Evolutionary conservation across 352 stramenopile genomes (phyloP).

Genomic region (Phytophthora fragariae): DNA sequence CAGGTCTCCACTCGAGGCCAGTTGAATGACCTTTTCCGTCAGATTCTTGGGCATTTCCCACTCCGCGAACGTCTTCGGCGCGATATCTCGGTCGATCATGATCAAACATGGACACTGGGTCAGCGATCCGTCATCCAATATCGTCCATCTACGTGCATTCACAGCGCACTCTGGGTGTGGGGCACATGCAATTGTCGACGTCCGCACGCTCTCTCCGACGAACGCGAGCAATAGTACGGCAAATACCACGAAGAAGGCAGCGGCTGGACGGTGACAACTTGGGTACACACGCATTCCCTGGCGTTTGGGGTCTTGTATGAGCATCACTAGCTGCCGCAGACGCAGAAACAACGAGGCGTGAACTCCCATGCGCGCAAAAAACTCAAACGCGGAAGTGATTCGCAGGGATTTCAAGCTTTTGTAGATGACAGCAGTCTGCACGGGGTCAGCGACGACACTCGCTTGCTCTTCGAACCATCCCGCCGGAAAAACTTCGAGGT

Average conservation of each 20-base stretch:
- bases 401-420: constrained; percentile 43
- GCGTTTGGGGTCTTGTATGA: constrained; percentile 12
- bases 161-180: constrained; percentile 38
- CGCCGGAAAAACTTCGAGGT: constrained; percentile 25
- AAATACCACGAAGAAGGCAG: constrained; percentile 25
- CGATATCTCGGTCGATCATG: constrained; percentile 43
- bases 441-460: constrained; percentile 29
- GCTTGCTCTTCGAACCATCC: constrained; percentile 39
- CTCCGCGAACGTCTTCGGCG: constrained; percentile 28
- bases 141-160: constrained; percentile 36
- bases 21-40: constrained; percentile 38
- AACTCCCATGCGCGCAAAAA: constrained; percentile 43
- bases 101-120: constrained; percentile 52
- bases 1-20: constrained; percentile 35
- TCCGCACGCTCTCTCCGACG: constrained; percentile 28
- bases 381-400: constrained; percentile 32
- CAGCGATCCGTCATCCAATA: constrained; percentile 12
- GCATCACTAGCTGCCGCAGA: constrained; percentile 10
- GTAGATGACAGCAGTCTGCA: constrained; percentile 31
- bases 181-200: constrained; percentile 19
- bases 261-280: constrained; percentile 5
- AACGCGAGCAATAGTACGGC: constrained; percentile 17
- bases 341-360: constrained; percentile 36
- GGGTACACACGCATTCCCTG: constrained; percentile 22
- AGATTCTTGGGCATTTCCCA: constrained; percentile 42